Evolutionary conservation across 129 eudicot species (phyloP).

Genomic region (Tanacetum coccineum): DNA sequence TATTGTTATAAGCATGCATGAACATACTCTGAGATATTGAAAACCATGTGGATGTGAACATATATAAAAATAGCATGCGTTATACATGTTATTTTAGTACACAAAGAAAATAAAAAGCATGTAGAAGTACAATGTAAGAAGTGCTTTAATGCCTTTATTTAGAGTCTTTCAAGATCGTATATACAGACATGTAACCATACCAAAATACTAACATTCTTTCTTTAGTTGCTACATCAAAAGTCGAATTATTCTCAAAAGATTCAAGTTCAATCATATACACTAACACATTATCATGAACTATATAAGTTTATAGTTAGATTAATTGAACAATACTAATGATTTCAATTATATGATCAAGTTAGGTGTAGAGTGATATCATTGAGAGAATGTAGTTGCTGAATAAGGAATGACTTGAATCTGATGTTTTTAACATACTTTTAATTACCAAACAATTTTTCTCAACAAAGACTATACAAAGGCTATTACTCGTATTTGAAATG

Average conservation of each 20-base stretch:
- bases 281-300: not conserved
- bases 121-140: not conserved
- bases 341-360: conserved; percentile 2
- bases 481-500: not conserved
- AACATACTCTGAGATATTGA: not conserved
- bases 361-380: conserved; percentile 7
- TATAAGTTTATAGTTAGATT: not conserved
- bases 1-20: conserved; percentile 20
- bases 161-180: no score
- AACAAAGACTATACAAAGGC: no score
- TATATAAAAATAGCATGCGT: conserved; percentile 13
- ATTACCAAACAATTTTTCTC: not conserved
- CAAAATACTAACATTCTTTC: no score
- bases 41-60: conserved; percentile 8
- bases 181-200: not conserved
- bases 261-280: no score
- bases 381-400: conserved; percentile 21
- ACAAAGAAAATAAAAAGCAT: no score
- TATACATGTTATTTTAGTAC: not conserved
- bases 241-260: no score
- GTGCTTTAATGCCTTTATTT: no score
- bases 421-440: not conserved
- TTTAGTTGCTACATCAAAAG: no score
- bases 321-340: not conserved
- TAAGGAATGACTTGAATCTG: not conserved